Base-by-base conservation (phyloP, 1,284 basidiomycete species). In the Neolentinus lepideus region DNA sequence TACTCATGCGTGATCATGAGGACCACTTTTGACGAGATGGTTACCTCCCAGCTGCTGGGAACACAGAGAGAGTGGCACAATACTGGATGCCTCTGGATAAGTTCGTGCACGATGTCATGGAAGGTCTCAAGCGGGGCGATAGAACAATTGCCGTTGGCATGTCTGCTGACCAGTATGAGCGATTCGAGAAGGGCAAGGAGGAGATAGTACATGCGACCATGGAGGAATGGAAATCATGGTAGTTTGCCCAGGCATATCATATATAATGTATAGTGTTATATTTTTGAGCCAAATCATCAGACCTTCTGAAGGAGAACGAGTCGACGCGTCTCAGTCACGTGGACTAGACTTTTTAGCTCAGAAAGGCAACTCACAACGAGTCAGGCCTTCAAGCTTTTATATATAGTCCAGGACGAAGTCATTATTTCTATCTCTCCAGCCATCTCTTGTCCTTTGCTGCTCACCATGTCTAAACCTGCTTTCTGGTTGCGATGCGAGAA, bases 401-500 rank as follows among this genome's bases (percentile, higher is more conserved):
- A n/a, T n/a, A n/a, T n/a, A n/a, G n/a, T n/a, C n/a, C 29, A 31
- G 29, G 6, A 6, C 29, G 12, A 12, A 43, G 38, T 43, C 16
- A 43, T 43, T 43, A 4, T 16, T 16, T 6, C 38, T 43, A 43
- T 31, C 29, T 6, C 38, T 43, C 38, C n/a, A n/a, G 6, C 19
- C 38, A 43, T 43, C 38, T 43, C 38, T 6, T 43, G 8, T 43
- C 19, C 51, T 19, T 31, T 10, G 10, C 46, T 36, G 27, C 21
- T 26, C 47, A 27, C n/a, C 50, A 74, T 72, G 71, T 60, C 68
- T 43, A 53, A 59, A 21, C 67, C 78, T 69, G 57, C 73, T 14
- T 76, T 96, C 64, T 96, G 93, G 93, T 81, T 98, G 47, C 88
- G 94, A 63, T 95, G 93, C 75, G 94, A 98, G 78, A 96, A 88